These are phyloP conservation scores for Phytophthora meadii DNA, from an alignment of 352 stramenopile species.

Conservation along the genomic window DNA sequence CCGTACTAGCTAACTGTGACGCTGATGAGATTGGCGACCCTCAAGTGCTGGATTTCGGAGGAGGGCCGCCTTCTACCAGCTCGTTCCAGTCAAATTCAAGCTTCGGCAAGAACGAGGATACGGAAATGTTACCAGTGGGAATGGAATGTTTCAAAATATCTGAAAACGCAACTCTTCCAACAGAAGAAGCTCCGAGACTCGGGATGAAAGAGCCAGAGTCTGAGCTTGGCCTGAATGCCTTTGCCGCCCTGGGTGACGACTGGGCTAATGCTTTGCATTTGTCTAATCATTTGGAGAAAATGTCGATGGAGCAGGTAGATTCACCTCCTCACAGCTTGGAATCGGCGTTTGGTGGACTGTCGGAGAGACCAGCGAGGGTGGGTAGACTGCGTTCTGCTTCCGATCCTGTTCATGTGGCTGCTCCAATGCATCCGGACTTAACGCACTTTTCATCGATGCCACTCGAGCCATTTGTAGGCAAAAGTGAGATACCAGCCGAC, in stretches of 20 bases:
- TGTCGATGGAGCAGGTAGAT: constrained; percentile 55
- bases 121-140: constrained; percentile 46
- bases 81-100: constrained; percentile 41
- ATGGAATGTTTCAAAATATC: constrained; percentile 59
- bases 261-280: constrained; percentile 55
- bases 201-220: constrained; percentile 30
- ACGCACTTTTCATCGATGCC: constrained; percentile 29
- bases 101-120: constrained; percentile 40
- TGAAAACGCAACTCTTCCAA: constrained; percentile 19
- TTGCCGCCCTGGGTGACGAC: constrained; percentile 34
- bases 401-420: constrained; percentile 24
- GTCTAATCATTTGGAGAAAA: constrained; percentile 70
- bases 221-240: constrained; percentile 29
- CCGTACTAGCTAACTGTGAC: constrained; percentile 66
- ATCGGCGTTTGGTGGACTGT: constrained; percentile 8
- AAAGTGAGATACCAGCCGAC: constrained; percentile 2
- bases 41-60: constrained; percentile 23
- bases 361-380: neutral
- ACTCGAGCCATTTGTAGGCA: constrained; percentile 1
- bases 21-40: constrained; percentile 43
- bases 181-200: constrained; percentile 13
- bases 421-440: constrained; percentile 14
- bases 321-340: constrained; percentile 19
- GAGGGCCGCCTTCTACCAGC: constrained; percentile 16
- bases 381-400: constrained; percentile 30